Evolutionary conservation across 2,329 filamentous ascomycete species (phyloP).

Genomic region (Pseudogymnoascus sp.): DNA sequence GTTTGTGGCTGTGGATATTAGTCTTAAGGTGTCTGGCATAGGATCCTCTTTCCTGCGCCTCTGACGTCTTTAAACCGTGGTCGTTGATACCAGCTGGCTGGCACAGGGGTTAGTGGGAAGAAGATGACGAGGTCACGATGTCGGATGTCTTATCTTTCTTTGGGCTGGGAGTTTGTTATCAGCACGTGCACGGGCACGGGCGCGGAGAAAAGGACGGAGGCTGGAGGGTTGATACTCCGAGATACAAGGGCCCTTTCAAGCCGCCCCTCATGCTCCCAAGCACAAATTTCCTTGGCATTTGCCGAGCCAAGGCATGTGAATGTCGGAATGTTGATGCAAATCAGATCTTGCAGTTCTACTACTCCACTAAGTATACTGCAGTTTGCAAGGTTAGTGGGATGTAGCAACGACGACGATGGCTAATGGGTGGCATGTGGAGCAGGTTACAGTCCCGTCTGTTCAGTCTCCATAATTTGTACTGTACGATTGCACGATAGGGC

Average conservation of each 20-base stretch:
- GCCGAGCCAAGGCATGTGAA: constrained; percentile 4
- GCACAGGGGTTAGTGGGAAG: not conserved
- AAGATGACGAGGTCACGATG: constrained; percentile 6
- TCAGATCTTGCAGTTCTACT: not conserved
- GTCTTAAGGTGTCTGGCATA: not conserved
- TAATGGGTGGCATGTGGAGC: not conserved
- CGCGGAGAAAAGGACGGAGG: not conserved
- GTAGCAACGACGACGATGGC: not conserved
- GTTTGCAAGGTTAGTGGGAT: not conserved
- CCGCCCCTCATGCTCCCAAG: not conserved
- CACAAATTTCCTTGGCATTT: not conserved
- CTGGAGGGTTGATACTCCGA: not conserved
- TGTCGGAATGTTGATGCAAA: not conserved
- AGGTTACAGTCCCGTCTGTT: no score
- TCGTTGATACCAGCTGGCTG: not conserved
- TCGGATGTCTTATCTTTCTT: not conserved
- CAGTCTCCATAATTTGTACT: not conserved
- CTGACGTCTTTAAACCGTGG: not conserved
- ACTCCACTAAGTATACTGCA: not conserved
- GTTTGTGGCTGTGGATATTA: not conserved
- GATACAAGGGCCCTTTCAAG: not conserved
- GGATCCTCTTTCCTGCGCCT: not conserved
- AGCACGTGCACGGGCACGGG: not conserved
- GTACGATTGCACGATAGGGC: not conserved
- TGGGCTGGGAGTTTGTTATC: not conserved